phyloP scores from a whole-genome alignment of 257 asterid genomes.

The Plantago major region DNA sequence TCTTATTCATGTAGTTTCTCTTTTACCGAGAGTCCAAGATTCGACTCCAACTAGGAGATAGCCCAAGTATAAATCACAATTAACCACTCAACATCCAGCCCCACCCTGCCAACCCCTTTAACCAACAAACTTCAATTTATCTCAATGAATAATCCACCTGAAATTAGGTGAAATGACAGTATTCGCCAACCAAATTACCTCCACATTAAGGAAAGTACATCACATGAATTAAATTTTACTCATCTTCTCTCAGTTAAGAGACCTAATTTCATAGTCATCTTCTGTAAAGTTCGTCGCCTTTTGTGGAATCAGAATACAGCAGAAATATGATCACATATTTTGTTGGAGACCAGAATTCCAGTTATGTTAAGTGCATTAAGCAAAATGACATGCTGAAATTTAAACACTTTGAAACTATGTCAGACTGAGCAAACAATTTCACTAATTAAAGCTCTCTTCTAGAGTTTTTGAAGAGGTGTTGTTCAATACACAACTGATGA shows the following conservation, averaged over 20 bases:
- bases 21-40: too few species aligned
- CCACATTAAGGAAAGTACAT: not conserved
- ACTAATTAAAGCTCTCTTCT: too few species aligned
- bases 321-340: not conserved
- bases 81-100: not conserved
- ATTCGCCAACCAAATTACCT: not conserved
- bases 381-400: too few species aligned
- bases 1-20: not conserved
- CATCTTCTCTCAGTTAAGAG: not conserved
- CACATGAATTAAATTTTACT: not conserved
- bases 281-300: not conserved
- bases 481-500: too few species aligned
- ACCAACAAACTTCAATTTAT: not conserved
- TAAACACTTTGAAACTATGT: too few species aligned
- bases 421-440: too few species aligned
- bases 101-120: not conserved
- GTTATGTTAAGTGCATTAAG: too few species aligned
- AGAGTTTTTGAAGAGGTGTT: too few species aligned
- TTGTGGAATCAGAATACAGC: not conserved
- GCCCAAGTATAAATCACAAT: not conserved
- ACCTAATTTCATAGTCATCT: not conserved
- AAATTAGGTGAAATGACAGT: too few species aligned
- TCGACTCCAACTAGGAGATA: too few species aligned
- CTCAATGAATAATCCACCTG: too few species aligned
- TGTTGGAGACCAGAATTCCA: not conserved